phyloP scores from a whole-genome alignment of 805 yeast genomes.

The Saitoella complicata region DNA sequence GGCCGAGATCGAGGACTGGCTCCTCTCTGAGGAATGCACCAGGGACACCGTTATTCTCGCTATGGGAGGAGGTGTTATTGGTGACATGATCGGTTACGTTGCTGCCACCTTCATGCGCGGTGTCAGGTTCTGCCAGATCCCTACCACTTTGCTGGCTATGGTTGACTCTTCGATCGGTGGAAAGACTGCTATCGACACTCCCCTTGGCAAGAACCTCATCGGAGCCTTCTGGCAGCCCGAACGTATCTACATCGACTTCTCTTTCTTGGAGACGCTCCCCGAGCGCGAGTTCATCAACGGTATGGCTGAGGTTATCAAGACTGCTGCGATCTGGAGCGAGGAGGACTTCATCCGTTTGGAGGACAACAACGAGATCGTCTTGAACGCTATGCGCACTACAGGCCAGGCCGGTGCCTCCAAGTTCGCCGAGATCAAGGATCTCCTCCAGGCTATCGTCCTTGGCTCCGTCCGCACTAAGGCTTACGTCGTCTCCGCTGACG shows the following conservation, averaged over 20 bases:
- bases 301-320: constrained; percentile 94
- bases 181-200: constrained; percentile 95
- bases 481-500: constrained; percentile 82
- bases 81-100: constrained; percentile 96
- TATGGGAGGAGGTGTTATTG: constrained; percentile 96
- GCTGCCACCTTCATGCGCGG: constrained; percentile 99
- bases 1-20: constrained; percentile 81
- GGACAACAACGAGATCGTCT: constrained; percentile 49
- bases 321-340: constrained; percentile 97
- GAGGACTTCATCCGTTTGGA: constrained; percentile 75
- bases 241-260: constrained; percentile 72
- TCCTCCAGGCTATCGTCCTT: constrained; percentile 58
- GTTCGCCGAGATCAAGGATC: constrained; percentile 51
- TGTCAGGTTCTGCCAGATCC: constrained; percentile 81
- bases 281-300: constrained; percentile 92
- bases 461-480: constrained; percentile 88
- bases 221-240: constrained; percentile 97
- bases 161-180: constrained; percentile 98
- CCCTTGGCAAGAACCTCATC: constrained; percentile 83
- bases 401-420: constrained; percentile 36
- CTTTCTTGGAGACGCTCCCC: constrained; percentile 76
- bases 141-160: constrained; percentile 89
- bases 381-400: constrained; percentile 43
- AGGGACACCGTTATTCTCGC: constrained; percentile 91
- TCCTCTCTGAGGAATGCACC: constrained; percentile 73